Percentiles rank a stretch among this genome's conserved stretches.
phyloP scores from a whole-genome alignment of 148 eudicot genomes.

The Drosera capensis region DNA sequence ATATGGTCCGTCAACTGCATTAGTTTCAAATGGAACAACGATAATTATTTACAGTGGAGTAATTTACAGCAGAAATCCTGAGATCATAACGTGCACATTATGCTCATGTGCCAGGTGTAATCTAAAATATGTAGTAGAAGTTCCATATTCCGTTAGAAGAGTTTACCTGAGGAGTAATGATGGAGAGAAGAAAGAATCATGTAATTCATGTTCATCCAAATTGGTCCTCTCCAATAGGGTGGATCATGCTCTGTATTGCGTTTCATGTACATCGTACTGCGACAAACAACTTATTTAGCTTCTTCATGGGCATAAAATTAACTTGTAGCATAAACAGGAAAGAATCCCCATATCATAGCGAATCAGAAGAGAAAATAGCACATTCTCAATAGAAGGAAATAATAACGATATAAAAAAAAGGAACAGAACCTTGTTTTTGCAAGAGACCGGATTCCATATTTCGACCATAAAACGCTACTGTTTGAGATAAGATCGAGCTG shows the following conservation, averaged over 20 bases:
- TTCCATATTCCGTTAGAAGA: neutral
- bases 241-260: constrained; percentile 91
- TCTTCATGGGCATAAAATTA: neutral
- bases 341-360: no score
- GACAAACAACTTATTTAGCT: constrained; percentile 5
- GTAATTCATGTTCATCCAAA: constrained; percentile 96
- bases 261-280: constrained; percentile 88
- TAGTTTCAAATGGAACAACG: constrained; percentile 3
- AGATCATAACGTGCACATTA: no score
- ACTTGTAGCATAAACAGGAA: neutral
- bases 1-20: constrained; percentile 72
- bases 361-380: no score
- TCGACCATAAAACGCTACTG: constrained; percentile 63
- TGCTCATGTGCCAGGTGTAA: no score
- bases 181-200: constrained; percentile 83
- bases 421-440: constrained; percentile 90
- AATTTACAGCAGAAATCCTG: no score
- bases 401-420: no score
- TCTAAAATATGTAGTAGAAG: neutral
- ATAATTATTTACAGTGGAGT: no score
- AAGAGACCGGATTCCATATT: constrained; percentile 78
- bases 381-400: no score
- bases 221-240: constrained; percentile 95
- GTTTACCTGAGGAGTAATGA: constrained; percentile 81
- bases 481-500: constrained; percentile 89